Percentiles rank a stretch among this genome's conserved stretches.
Conservation (phyloP, 2,329 filamentous ascomycete species). For the Bipolaris gigantea region DNA sequence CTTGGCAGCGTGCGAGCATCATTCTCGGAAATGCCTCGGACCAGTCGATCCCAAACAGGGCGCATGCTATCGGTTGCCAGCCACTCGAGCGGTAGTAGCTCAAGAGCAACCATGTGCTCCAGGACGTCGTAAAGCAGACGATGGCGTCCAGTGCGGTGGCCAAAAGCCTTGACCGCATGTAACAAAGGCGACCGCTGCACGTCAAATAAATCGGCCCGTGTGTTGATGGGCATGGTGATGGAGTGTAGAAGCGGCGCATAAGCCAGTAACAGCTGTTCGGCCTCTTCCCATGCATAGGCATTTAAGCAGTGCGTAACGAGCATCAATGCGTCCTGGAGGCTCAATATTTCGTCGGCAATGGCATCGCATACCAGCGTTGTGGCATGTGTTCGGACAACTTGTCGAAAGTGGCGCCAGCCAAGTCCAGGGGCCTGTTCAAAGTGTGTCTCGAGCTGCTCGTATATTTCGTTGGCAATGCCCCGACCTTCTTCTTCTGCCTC, state of each 20-base stretch:
- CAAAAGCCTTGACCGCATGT: constrained; percentile 32
- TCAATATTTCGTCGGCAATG: constrained; percentile 39
- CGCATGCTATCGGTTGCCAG: constrained; percentile 43
- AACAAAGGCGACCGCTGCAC: constrained; percentile 30
- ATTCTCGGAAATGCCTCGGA: constrained; percentile 37
- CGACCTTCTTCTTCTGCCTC: constrained; percentile 35
- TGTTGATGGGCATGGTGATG: constrained; percentile 28
- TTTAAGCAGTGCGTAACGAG: constrained; percentile 36
- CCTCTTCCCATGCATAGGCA: constrained; percentile 40
- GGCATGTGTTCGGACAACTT: constrained; percentile 48
- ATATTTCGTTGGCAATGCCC: constrained; percentile 45
- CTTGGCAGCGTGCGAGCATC: constrained; percentile 29
- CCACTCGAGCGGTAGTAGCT: constrained; percentile 45
- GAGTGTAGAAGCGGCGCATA: constrained; percentile 30
- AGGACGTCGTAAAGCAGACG: constrained; percentile 42
- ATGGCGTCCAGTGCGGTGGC: constrained; percentile 32
- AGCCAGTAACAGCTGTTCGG: constrained; percentile 37
- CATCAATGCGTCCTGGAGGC: constrained; percentile 24
- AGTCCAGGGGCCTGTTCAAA: constrained; percentile 39
- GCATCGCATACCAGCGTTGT: constrained; percentile 44
- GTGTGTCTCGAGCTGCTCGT: constrained; percentile 44
- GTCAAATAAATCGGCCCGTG: constrained; percentile 35
- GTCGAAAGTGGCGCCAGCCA: constrained; percentile 46
- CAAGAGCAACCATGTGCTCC: constrained; percentile 38
- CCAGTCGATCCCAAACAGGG: constrained; percentile 39